Evolutionary conservation across 1,139 yeast genomes (phyloP), one percentile per base, ranked within the genome.

Genomic region (Zygotorulaspora mrakii): DNA sequence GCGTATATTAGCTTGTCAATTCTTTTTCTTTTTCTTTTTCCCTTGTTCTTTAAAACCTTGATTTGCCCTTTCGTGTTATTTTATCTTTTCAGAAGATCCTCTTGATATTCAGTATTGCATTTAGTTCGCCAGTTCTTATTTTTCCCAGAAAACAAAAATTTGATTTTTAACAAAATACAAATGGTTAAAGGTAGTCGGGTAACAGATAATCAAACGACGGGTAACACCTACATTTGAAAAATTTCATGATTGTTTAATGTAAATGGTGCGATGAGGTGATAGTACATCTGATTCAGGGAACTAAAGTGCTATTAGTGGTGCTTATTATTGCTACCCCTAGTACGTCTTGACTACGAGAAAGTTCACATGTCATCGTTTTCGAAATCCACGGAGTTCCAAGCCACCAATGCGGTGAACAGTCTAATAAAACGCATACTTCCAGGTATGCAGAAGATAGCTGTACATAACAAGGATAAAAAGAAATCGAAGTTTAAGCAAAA

Each of bases 341-440:
- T n/a, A n/a, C n/a, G n/a, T n/a, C n/a, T n/a, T n/a, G n/a, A n/a
- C n/a, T n/a, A n/a, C n/a, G n/a, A n/a, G n/a, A n/a, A 6, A 9
- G 22, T 6, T 9, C 11, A 17, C 4, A 34, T 42, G 45, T 34
- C 43, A 10, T 30, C 31, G 5, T 31, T 33, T 23, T 32, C 49
- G 7, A 39, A 40, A 18, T 37, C 48, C 2, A 37, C 54, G 4
- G 47, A 52, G 22, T 22, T 48, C 9, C 62, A 58, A 35, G 62
- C 63, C 1, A 54, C 56, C 6, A 38, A 35, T 16, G 60, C 59
- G 3, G 60, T 59, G 11, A 57, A 57, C 37, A 40, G 43, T 24
- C 33, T 59, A 22, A 40, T 59, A 17, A 39, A 52, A 10, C 44
- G 33, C 12, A 31, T 59, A 18, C 42, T 59, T 26, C 64, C 64